Evolutionary conservation across 31 red algal genomes (phyloP).

Genomic region (Pterothamnion heteromorphum): DNA sequence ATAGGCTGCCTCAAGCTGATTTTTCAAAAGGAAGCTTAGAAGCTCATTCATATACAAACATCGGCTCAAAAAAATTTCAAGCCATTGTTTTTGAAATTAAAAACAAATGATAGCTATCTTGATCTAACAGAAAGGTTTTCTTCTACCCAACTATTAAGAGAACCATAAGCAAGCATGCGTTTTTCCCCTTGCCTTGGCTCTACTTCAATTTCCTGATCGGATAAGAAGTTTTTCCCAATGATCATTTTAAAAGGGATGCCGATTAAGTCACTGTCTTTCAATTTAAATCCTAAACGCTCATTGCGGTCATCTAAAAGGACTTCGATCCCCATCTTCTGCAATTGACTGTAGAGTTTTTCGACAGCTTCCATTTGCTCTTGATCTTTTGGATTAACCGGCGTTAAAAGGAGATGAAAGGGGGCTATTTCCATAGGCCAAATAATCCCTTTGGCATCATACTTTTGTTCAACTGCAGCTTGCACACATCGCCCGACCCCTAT

Average conservation of each 20-base stretch:
- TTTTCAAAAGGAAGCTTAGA: too few relatives aligned
- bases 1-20: too few relatives aligned
- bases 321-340: neutral
- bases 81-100: too few relatives aligned
- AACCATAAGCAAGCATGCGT: too few relatives aligned
- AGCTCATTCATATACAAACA: too few relatives aligned
- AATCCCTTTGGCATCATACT: conserved; percentile 33
- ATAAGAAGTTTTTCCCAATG: neutral
- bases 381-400: neutral
- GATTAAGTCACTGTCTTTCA: conserved; percentile 27
- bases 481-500: conserved; percentile 12
- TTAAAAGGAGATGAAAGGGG: conserved; percentile 14
- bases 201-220: neutral
- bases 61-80: too few relatives aligned
- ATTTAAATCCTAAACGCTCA: conserved; percentile 12
- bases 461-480: neutral
- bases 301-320: conserved; percentile 37
- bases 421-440: conserved; percentile 35
- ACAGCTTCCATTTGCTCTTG: neutral
- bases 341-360: conserved; percentile 23
- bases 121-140: too few relatives aligned
- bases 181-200: too few relatives aligned
- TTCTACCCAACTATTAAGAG: too few relatives aligned
- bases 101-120: too few relatives aligned
- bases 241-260: conserved; percentile 21